Percentiles rank a stretch among this genome's conserved stretches.
Conservation (phyloP, 192 early-diverging fungal species). For the Entomortierella chlamydospora region DNA sequence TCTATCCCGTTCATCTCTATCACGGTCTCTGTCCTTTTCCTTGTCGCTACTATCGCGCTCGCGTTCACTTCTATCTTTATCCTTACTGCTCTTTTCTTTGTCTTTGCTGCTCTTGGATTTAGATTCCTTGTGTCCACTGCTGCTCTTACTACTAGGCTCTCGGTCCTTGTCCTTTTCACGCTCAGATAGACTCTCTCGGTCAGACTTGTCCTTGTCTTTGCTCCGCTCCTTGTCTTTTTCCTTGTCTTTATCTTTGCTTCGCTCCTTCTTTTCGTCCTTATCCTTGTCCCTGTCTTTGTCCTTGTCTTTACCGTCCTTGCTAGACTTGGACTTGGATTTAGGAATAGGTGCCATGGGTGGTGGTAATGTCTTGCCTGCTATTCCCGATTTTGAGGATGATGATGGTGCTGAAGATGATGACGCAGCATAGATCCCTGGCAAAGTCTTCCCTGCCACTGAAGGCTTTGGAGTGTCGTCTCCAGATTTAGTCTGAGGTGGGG, state of each 20-base stretch:
- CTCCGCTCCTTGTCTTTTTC: constrained; percentile 36
- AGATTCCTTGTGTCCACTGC: constrained; percentile 35
- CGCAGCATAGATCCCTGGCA: constrained; percentile 25
- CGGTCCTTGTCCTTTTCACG: constrained; percentile 46
- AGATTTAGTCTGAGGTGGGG: constrained; percentile 4
- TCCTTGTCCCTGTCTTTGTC: constrained; percentile 31
- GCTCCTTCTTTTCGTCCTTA: constrained; percentile 34
- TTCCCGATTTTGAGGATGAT: constrained; percentile 13
- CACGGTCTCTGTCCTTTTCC: constrained; percentile 18
- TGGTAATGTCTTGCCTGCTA: constrained; percentile 36
- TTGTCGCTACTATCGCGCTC: constrained; percentile 26
- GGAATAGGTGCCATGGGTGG: constrained; percentile 1
- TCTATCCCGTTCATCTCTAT: constrained; percentile 22
- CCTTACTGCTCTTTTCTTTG: constrained; percentile 48
- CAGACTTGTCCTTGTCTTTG: constrained; percentile 43
- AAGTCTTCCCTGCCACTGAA: constrained; percentile 20
- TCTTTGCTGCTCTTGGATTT: constrained; percentile 55
- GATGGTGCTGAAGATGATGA: background rate
- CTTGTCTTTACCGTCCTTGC: constrained; percentile 23
- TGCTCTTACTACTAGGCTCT: constrained; percentile 25
- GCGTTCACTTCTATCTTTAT: constrained; percentile 7
- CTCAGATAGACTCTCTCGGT: constrained; percentile 21
- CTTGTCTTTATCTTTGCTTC: constrained; percentile 14
- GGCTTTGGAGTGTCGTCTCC: constrained; percentile 17
- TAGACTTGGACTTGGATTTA: constrained; percentile 49